These are phyloP conservation scores for Neostapfia colusana DNA, from an alignment of 176 grass and related monocot genomes.

Conservation along the genomic window DNA sequence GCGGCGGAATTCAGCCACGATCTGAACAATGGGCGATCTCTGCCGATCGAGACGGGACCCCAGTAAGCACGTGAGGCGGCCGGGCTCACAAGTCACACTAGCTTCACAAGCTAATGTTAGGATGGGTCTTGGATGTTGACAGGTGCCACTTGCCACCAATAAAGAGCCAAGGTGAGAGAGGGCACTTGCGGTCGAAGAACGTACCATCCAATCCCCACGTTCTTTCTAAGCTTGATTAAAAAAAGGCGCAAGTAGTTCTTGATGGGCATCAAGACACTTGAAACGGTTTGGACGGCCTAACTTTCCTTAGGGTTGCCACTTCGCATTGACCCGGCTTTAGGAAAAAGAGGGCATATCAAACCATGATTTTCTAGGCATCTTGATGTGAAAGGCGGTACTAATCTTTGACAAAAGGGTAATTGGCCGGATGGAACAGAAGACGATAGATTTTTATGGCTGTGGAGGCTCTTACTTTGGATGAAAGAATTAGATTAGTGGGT, in stretches of 20 bases:
- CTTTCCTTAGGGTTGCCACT: slow-evolving; percentile 43
- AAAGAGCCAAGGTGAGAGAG: neutral
- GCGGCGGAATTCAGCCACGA: neutral
- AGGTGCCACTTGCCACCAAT: slow-evolving; percentile 39
- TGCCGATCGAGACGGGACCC: slow-evolving; percentile 19
- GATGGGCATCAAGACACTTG: slow-evolving; percentile 21
- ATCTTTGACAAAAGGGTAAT: neutral
- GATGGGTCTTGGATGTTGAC: slow-evolving; percentile 42
- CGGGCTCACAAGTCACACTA: slow-evolving; percentile 42
- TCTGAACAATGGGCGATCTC: slow-evolving; percentile 1
- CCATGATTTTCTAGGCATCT: slow-evolving; percentile 28
- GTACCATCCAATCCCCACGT: slow-evolving; percentile 27
- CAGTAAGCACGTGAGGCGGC: slow-evolving; percentile 48
- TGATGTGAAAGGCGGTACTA: slow-evolving; percentile 37
- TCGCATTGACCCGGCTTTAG: slow-evolving; percentile 34
- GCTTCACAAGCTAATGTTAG: slow-evolving; percentile 43
- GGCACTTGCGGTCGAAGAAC: slow-evolving; percentile 38
- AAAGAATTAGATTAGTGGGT: neutral
- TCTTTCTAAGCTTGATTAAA: slow-evolving; percentile 25
- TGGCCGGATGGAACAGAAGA: neutral
- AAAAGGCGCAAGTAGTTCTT: neutral
- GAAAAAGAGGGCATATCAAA: slow-evolving; percentile 14
- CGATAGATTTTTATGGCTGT: neutral
- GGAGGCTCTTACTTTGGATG: neutral
- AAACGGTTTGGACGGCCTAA: slow-evolving; percentile 35